Evolutionary conservation across 495 filamentous ascomycete genomes (phyloP).

Genomic region (Trypethelium eluteriae): DNA sequence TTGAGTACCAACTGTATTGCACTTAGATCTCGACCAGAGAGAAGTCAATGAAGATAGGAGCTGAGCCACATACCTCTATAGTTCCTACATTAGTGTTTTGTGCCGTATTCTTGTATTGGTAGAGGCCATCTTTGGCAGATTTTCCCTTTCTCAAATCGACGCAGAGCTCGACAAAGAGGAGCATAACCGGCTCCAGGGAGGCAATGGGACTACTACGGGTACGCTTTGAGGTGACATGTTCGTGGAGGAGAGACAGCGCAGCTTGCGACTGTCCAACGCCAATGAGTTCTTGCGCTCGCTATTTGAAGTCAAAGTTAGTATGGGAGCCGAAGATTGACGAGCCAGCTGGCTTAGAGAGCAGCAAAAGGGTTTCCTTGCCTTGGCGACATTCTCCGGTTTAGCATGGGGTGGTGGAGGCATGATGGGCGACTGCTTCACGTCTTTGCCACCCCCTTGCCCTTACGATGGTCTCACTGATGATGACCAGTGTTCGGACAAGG

Average conservation of each 20-base stretch:
- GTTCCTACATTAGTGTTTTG: slow-evolving; percentile 98
- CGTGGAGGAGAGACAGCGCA: slow-evolving; percentile 89
- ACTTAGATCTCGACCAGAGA: not conserved
- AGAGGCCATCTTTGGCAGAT: slow-evolving; percentile 94
- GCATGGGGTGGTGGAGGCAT: slow-evolving; percentile 95
- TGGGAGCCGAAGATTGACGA: not conserved
- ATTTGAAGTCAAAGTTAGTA: slow-evolving; percentile 24
- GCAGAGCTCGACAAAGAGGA: slow-evolving; percentile 90
- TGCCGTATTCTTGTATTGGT: slow-evolving; percentile 98
- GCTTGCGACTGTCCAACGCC: slow-evolving; percentile 88
- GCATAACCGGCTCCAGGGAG: slow-evolving; percentile 95
- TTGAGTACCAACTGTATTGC: slow-evolving; percentile 68
- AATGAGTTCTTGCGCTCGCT: slow-evolving; percentile 95
- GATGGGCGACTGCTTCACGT: slow-evolving; percentile 40
- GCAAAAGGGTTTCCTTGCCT: slow-evolving; percentile 44
- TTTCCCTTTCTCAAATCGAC: slow-evolving; percentile 97
- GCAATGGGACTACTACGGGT: slow-evolving; percentile 95
- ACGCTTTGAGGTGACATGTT: slow-evolving; percentile 97
- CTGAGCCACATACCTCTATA: slow-evolving; percentile 64
- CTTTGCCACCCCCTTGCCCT: not conserved
- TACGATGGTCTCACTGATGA: not conserved
- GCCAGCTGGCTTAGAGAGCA: too few species aligned
- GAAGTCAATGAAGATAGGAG: too few species aligned
- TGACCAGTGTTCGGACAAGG: not conserved
- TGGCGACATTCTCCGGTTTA: slow-evolving; percentile 98